Evolutionary conservation across 169 alveolate species (phyloP).

Genomic region (Cryptosporidium baileyi): DNA sequence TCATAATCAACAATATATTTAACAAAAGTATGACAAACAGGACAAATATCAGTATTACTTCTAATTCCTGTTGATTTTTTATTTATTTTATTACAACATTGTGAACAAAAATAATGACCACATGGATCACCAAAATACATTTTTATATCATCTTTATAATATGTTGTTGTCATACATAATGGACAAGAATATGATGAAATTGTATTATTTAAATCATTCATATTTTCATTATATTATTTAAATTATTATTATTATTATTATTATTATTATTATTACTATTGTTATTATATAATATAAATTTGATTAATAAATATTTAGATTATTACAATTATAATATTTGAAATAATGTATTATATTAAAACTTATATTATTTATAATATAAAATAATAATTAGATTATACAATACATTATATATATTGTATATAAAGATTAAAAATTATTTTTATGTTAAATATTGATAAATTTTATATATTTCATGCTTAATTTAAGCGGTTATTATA

Average conservation of each 20-base stretch:
- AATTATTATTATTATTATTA: background rate
- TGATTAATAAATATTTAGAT: too few species aligned
- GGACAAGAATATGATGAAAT: background rate
- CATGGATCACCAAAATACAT: slow-evolving; percentile 64
- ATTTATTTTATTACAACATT: slow-evolving; percentile 20
- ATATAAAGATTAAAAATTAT: too few species aligned
- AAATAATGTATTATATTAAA: too few species aligned
- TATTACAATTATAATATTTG: too few species aligned
- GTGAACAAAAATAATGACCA: slow-evolving; percentile 60
- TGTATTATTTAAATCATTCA: background rate
- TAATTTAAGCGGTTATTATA: background rate
- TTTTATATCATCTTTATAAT: slow-evolving; percentile 22
- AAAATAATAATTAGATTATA: too few species aligned
- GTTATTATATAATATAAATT: too few species aligned
- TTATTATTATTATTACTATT: background rate
- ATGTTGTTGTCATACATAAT: slow-evolving; percentile 14
- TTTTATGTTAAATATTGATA: background rate
- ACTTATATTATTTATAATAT: too few species aligned
- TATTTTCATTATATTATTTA: background rate
- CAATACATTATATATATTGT: too few species aligned
- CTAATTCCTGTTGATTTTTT: background rate
- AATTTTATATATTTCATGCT: background rate
- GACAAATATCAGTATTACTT: background rate
- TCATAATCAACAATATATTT: slow-evolving; percentile 26
- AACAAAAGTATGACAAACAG: slow-evolving; percentile 43